phyloP scores from a whole-genome alignment of 768 basidiomycete species.

The Trametes villosa region DNA sequence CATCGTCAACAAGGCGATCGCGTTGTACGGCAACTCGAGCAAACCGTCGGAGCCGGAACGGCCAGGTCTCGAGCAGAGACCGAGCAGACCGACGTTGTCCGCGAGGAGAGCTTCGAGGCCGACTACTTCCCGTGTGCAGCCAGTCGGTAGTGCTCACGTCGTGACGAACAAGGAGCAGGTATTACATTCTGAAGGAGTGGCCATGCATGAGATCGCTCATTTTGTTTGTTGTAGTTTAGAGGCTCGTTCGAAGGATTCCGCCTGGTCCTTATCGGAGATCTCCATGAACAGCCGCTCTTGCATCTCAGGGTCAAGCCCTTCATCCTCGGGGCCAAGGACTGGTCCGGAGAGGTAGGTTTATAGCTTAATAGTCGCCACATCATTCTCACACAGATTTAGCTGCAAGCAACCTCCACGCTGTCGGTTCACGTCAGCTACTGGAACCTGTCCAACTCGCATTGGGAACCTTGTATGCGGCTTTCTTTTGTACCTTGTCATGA shows the following conservation, averaged over 20 bases:
- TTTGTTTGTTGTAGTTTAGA: constrained; percentile 60
- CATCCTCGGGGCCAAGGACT: constrained; percentile 81
- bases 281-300: constrained; percentile 93
- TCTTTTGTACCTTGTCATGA: not conserved
- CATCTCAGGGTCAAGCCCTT: constrained; percentile 90
- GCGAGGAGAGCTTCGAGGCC: constrained; percentile 12
- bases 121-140: constrained; percentile 21
- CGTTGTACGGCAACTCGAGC: constrained; percentile 62
- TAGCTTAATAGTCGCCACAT: not conserved
- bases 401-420: constrained; percentile 82
- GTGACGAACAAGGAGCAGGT: constrained; percentile 86
- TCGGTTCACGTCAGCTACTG: constrained; percentile 90
- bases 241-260: constrained; percentile 91
- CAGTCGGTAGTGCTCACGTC: constrained; percentile 46
- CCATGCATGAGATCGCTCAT: too few species aligned
- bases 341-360: constrained; percentile 82
- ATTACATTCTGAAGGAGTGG: constrained; percentile 26
- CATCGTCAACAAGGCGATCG: constrained; percentile 86
- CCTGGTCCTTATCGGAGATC: constrained; percentile 90
- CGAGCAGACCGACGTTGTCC: constrained; percentile 11
- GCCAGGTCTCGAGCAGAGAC: not conserved
- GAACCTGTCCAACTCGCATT: constrained; percentile 97
- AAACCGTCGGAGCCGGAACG: constrained; percentile 11
- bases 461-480: constrained; percentile 80
- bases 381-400: constrained; percentile 47